phyloP scores from a whole-genome alignment of 1,139 yeast species.

The Diutina mesorugosa region DNA sequence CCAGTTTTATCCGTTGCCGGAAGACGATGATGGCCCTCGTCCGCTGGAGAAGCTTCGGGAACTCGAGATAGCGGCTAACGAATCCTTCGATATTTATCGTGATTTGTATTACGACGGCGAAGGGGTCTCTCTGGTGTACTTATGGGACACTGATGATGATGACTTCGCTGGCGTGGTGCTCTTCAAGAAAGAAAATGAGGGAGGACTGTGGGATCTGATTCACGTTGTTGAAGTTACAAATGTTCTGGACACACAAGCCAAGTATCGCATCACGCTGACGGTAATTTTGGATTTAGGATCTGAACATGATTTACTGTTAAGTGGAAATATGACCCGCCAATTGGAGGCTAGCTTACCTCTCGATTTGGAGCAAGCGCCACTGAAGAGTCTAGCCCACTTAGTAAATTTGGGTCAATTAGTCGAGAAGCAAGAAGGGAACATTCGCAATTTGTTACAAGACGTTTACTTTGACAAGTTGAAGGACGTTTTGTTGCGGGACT shows the following conservation, averaged over 20 bases:
- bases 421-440: slow-evolving; percentile 80
- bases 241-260: slow-evolving; percentile 31
- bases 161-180: slow-evolving; percentile 86
- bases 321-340: slow-evolving; percentile 84
- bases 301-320: slow-evolving; percentile 23
- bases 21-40: slow-evolving; percentile 47
- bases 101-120: slow-evolving; percentile 95
- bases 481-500: slow-evolving; percentile 56
- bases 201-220: slow-evolving; percentile 72
- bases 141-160: slow-evolving; percentile 70
- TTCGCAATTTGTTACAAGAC: slow-evolving; percentile 80
- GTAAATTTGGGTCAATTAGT: slow-evolving; percentile 75
- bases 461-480: slow-evolving; percentile 89
- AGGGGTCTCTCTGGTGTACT: slow-evolving; percentile 69
- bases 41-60: slow-evolving; percentile 60
- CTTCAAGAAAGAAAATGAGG: slow-evolving; percentile 56
- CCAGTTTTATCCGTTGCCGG: slow-evolving; percentile 51
- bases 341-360: slow-evolving; percentile 35
- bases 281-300: slow-evolving; percentile 64
- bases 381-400: slow-evolving; percentile 50
- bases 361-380: slow-evolving; percentile 25
- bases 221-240: slow-evolving; percentile 78
- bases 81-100: slow-evolving; percentile 83
- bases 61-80: slow-evolving; percentile 73
- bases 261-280: slow-evolving; percentile 74